phyloP scores from a whole-genome alignment of 2,329 filamentous ascomycete species.

The Epichloe sibirici region DNA sequence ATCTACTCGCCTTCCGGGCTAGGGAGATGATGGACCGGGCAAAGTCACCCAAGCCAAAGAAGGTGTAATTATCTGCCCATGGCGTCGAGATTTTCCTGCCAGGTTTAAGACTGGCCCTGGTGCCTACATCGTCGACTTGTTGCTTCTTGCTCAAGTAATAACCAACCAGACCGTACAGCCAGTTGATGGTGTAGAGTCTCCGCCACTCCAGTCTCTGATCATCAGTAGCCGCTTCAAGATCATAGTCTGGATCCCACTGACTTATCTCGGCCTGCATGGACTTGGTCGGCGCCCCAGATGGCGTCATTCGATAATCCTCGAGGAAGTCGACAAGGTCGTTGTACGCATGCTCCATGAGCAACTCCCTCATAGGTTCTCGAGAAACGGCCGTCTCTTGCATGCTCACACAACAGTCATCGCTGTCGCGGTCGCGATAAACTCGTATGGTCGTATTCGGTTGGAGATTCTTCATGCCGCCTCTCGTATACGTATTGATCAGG shows the following conservation, averaged over 20 bases:
- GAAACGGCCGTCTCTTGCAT: background rate
- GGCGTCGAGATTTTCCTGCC: constrained; percentile 8
- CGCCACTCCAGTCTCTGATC: constrained; percentile 32
- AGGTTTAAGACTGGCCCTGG: background rate
- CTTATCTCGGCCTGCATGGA: constrained; percentile 25
- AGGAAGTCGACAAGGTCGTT: constrained; percentile 31
- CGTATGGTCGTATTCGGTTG: constrained; percentile 6
- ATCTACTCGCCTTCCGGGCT: constrained; percentile 30
- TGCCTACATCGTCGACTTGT: background rate
- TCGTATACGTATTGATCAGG: constrained; percentile 28
- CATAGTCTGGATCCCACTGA: constrained; percentile 29
- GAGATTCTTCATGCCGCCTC: constrained; percentile 21
- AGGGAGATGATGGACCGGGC: constrained; percentile 30
- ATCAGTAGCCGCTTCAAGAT: constrained; percentile 25
- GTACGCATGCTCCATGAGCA: constrained; percentile 30
- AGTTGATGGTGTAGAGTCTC: constrained; percentile 35
- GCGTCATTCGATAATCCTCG: constrained; percentile 30
- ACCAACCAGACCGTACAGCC: constrained; percentile 40
- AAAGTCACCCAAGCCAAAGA: constrained; percentile 35
- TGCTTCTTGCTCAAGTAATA: constrained; percentile 19
- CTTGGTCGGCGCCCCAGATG: constrained; percentile 34
- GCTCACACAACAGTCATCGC: background rate
- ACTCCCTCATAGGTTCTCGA: constrained; percentile 28
- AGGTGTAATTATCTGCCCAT: constrained; percentile 14
- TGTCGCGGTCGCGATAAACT: background rate